Evolutionary conservation across 805 yeast genomes (phyloP).

Genomic region (Millerago galiae): DNA sequence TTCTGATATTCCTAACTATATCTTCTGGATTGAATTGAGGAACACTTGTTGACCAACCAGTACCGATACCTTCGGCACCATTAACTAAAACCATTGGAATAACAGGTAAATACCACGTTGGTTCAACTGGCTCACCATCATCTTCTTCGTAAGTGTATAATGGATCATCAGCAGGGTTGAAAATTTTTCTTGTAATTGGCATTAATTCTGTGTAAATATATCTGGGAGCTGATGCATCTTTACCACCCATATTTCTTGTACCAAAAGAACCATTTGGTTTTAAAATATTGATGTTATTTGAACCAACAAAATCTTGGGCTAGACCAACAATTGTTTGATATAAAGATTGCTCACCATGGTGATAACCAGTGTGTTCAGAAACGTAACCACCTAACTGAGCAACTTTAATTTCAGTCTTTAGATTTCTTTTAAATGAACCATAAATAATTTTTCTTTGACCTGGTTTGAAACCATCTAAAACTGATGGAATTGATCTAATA

Average conservation of each 20-base stretch:
- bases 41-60: conserved; percentile 95
- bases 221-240: conserved; percentile 97
- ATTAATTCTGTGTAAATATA: conserved; percentile 85
- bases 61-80: conserved; percentile 97
- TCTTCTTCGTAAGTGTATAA: conserved; percentile 77
- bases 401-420: conserved; percentile 75
- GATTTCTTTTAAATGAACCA: conserved; percentile 79
- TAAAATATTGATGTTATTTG: conserved; percentile 79
- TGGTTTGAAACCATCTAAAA: conserved; percentile 93
- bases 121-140: conserved; percentile 91
- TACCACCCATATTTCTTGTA: conserved; percentile 94
- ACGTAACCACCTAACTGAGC: conserved; percentile 88
- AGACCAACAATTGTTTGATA: conserved; percentile 86
- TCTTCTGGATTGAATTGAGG: conserved; percentile 89
- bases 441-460: conserved; percentile 92
- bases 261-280: conserved; percentile 95
- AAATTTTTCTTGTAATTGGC: conserved; percentile 67
- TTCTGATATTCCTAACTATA: conserved; percentile 65
- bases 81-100: conserved; percentile 91
- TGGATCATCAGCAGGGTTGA: conserved; percentile 75
- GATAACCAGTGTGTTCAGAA: conserved; percentile 84
- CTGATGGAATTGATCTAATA: conserved; percentile 89
- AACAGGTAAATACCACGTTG: conserved; percentile 93
- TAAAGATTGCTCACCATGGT: conserved; percentile 89
- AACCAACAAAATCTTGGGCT: conserved; percentile 93